phyloP scores from a whole-genome alignment of 1,139 yeast species.

The Magnusiomyces ingens region DNA sequence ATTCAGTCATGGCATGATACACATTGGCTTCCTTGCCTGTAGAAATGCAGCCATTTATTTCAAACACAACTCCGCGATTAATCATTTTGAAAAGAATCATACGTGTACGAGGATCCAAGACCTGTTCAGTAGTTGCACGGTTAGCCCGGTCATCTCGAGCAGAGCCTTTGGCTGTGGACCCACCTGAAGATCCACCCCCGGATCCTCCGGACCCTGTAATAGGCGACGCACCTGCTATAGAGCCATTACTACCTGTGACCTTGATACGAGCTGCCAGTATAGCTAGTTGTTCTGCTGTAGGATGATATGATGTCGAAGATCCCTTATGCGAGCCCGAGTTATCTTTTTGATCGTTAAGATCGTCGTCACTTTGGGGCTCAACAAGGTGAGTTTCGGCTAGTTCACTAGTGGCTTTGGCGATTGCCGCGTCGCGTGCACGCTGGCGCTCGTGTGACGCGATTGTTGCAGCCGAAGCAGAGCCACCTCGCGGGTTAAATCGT shows the following conservation, averaged over 20 bases:
- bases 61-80: conserved; percentile 72
- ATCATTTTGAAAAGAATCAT: conserved; percentile 73
- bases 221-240: too few species aligned
- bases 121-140: conserved; percentile 95
- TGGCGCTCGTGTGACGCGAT: background rate
- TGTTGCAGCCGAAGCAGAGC: conserved; percentile 4
- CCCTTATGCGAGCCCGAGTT: too few species aligned
- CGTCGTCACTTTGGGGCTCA: too few species aligned
- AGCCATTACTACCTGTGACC: too few species aligned
- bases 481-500: conserved; percentile 6
- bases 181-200: too few species aligned
- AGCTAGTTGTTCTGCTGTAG: too few species aligned
- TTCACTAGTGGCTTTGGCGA: background rate
- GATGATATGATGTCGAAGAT: too few species aligned
- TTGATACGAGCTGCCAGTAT: too few species aligned
- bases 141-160: conserved; percentile 61
- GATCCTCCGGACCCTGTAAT: too few species aligned
- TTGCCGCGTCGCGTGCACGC: conserved; percentile 1
- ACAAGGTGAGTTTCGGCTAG: too few species aligned
- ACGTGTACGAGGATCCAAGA: conserved; percentile 89
- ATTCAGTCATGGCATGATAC: conserved; percentile 81
- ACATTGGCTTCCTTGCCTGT: conserved; percentile 99
- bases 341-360: too few species aligned
- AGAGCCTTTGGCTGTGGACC: background rate
- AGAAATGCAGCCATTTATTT: conserved; percentile 88